These are phyloP conservation scores for Penicillium antarcticum DNA, from an alignment of 495 filamentous ascomycete genomes.

Conservation along the genomic window DNA sequence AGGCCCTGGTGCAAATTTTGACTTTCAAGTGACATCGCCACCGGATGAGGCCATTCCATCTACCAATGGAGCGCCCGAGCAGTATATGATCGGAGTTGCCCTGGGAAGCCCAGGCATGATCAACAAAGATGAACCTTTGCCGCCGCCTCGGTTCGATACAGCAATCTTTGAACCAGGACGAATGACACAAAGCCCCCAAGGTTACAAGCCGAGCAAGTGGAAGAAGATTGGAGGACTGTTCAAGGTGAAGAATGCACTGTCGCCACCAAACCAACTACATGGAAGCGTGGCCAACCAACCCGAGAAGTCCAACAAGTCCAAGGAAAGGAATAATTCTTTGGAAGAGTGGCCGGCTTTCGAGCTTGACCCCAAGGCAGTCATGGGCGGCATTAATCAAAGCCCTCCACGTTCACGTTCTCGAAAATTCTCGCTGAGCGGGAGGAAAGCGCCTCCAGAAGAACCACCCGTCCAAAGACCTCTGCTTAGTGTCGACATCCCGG, in stretches of 20 bases:
- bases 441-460: conserved; percentile 11
- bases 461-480: conserved; percentile 15
- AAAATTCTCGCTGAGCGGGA: conserved; percentile 17
- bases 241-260: conserved; percentile 39
- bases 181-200: conserved; percentile 1
- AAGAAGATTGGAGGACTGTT: conserved; percentile 54
- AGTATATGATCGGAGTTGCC: conserved; percentile 49
- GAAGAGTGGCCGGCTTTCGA: conserved; percentile 35
- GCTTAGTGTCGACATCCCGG: conserved; percentile 78
- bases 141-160: conserved; percentile 21
- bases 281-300: background rate
- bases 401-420: conserved; percentile 12
- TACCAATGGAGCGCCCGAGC: conserved; percentile 13
- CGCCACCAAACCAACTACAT: conserved; percentile 17
- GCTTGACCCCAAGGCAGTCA: conserved; percentile 6
- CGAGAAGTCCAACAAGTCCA: background rate
- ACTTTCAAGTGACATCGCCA: conserved; percentile 35
- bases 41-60: conserved; percentile 24
- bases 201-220: conserved; percentile 53
- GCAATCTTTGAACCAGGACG: conserved; percentile 12
- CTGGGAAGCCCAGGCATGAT: conserved; percentile 51
- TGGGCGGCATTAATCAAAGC: background rate
- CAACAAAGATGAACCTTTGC: conserved; percentile 13
- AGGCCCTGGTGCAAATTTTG: conserved; percentile 24
- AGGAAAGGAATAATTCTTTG: conserved; percentile 6